Percentiles rank a stretch among this genome's conserved stretches.
Evolutionary conservation across 176 grass and related monocot species (phyloP).

Genomic region (Pharus latifolius): DNA sequence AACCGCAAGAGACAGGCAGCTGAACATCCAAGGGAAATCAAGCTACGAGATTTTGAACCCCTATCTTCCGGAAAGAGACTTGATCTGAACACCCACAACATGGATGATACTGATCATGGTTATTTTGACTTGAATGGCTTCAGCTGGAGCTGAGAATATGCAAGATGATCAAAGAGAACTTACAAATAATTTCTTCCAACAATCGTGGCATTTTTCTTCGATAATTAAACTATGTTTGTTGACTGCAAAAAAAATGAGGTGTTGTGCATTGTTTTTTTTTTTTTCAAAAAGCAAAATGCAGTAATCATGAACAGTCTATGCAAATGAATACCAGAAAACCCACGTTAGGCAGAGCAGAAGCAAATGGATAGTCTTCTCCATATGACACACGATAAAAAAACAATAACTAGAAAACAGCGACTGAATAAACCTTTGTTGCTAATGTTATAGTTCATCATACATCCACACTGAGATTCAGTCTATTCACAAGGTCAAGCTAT

Average conservation of each 20-base stretch:
- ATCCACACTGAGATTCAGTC: too few species aligned
- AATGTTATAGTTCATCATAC: too few species aligned
- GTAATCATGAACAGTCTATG: background rate
- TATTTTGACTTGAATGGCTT: slow-evolving; percentile 90
- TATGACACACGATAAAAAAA: background rate
- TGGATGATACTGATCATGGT: slow-evolving; percentile 45
- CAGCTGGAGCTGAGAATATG: slow-evolving; percentile 74
- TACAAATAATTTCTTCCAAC: slow-evolving; percentile 18
- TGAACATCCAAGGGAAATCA: slow-evolving; percentile 28
- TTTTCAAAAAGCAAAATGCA: background rate
- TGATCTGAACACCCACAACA: slow-evolving; percentile 69
- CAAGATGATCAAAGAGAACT: background rate
- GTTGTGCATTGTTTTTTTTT: background rate
- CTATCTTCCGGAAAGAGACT: slow-evolving; percentile 37
- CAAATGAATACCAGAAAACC: background rate
- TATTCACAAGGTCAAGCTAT: too few species aligned
- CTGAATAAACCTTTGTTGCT: background rate
- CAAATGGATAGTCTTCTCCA: background rate
- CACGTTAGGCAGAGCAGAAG: background rate
- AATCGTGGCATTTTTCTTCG: background rate
- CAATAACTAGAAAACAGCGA: background rate
- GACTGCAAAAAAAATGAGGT: background rate
- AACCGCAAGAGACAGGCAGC: slow-evolving; percentile 20
- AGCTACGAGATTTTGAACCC: slow-evolving; percentile 29
- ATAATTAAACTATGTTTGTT: background rate